Evolutionary conservation across 306 rosid species (phyloP).

Genomic region (Rubus idaeus): DNA sequence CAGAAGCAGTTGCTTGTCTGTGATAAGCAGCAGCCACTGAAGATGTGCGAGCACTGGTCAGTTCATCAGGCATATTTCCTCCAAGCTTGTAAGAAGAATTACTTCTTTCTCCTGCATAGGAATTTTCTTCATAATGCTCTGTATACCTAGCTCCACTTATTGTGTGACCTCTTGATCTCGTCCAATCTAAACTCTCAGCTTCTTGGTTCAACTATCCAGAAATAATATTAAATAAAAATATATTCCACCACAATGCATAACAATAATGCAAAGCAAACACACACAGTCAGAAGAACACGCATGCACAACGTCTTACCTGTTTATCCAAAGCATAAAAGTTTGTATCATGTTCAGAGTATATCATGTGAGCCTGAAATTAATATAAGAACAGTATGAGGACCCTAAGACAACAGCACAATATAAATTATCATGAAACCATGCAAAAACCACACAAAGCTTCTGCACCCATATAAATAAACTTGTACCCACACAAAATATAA

Average conservation of each 20-base stretch:
- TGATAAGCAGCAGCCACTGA: conserved; percentile 79
- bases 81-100: conserved; percentile 72
- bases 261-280: conserved; percentile 14
- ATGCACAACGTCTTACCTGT: conserved; percentile 56
- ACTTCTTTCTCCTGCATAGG: conserved; percentile 33
- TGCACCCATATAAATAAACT: not conserved
- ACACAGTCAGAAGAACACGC: not conserved
- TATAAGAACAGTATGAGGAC: conserved; percentile 25
- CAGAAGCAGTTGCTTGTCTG: conserved; percentile 47
- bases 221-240: conserved; percentile 29
- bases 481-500: not conserved
- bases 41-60: conserved; percentile 59
- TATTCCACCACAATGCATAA: conserved; percentile 13
- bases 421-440: not conserved
- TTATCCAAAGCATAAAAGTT: conserved; percentile 76
- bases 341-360: conserved; percentile 77
- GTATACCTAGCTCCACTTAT: conserved; percentile 52
- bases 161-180: conserved; percentile 77
- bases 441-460: conserved; percentile 3
- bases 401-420: conserved; percentile 8
- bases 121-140: conserved; percentile 45
- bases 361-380: conserved; percentile 87
- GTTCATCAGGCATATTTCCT: conserved; percentile 52
- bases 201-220: conserved; percentile 75
- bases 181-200: conserved; percentile 92